Evolutionary conservation across 768 basidiomycete species (phyloP), one percentile per base, ranked within the genome.

Genomic region (Gymnopilus dilepis): DNA sequence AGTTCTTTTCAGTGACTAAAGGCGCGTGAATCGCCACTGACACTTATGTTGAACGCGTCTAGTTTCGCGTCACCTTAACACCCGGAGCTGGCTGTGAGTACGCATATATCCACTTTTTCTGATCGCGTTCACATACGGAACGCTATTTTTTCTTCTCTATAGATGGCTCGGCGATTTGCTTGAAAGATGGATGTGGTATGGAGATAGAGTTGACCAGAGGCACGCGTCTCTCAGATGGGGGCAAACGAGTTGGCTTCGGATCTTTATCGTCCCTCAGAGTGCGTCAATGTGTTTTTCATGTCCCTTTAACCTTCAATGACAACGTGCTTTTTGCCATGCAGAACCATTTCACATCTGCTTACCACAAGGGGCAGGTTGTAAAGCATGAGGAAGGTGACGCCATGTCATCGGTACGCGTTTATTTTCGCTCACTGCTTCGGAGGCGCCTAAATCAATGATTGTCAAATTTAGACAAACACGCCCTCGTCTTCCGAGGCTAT

Each of bases 191-290:
- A 6, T 86, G 85, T 66, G 66, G 75, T 42, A 55, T 69, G 41
- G 43, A 59, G 15, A 75, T 85, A 26, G 50, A 70, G 3, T 73
- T 86, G 34, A 63, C 60, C 5, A 61, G 64, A 34, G 75, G 76
- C 53, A 47, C 65, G 17, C 71, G 67, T 30, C 61, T 61, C 1
- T 58, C 64, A 4, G 82, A 82, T 68, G 80, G 81, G n/a, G 82
- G 84, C 12, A 69, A 68, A 62, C 56, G 53, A 17, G 74, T 74
- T 22, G 83, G 85, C 21, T 64, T 84, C 56, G 84, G 84, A 21
- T 80, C 79, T 8, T 66, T 86, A 38, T 71, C 74, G n/a, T 70
- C 77, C 1, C 86, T 82, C 69, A 72, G 78, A 55, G 85, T 84
- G 68, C 55, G 78, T 72, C 21, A 64, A 40, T 48, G 34, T 30